phyloP scores from a whole-genome alignment of 495 filamentous ascomycete species.

The Tetracladium marchalianum region DNA sequence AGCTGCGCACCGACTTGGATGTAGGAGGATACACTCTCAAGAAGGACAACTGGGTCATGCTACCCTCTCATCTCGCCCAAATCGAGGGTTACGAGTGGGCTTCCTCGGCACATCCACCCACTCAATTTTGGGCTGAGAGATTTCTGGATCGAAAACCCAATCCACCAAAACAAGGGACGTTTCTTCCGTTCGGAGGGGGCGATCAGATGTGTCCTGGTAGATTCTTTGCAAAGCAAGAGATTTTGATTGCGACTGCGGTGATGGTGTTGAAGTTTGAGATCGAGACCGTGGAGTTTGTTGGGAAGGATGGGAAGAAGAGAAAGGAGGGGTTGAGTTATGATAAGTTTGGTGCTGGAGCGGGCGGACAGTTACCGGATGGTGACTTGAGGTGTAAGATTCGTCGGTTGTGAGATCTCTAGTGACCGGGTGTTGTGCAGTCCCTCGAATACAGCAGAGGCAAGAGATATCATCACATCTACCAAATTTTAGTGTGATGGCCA shows the following conservation, averaged over 20 bases:
- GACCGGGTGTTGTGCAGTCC: too few species aligned
- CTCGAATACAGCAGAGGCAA: too few species aligned
- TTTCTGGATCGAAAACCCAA: slow-evolving; percentile 10
- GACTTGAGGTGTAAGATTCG: slow-evolving; percentile 14
- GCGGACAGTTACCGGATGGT: slow-evolving; percentile 19
- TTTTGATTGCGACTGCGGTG: slow-evolving; percentile 35
- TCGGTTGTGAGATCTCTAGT: too few species aligned
- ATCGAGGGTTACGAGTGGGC: slow-evolving; percentile 21
- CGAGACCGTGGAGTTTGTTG: slow-evolving; percentile 26
- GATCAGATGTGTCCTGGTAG: slow-evolving; percentile 37
- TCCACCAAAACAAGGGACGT: background rate
- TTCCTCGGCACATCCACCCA: slow-evolving; percentile 18
- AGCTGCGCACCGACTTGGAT: slow-evolving; percentile 8
- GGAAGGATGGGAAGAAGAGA: slow-evolving; percentile 15
- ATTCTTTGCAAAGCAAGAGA: slow-evolving; percentile 39
- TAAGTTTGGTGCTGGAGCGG: slow-evolving; percentile 8
- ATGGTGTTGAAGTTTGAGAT: slow-evolving; percentile 40
- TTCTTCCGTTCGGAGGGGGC: slow-evolving; percentile 24
- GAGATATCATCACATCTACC: too few species aligned
- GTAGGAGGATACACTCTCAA: slow-evolving; percentile 17
- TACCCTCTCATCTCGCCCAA: slow-evolving; percentile 18
- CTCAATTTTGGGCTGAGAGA: slow-evolving; percentile 26
- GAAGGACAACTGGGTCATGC: slow-evolving; percentile 20
- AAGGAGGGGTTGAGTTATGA: slow-evolving; percentile 6
- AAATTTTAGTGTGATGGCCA: too few species aligned